These are phyloP conservation scores for Blastocystis sp. DNA, from an alignment of 352 stramenopile species.

Conservation along the genomic window DNA sequence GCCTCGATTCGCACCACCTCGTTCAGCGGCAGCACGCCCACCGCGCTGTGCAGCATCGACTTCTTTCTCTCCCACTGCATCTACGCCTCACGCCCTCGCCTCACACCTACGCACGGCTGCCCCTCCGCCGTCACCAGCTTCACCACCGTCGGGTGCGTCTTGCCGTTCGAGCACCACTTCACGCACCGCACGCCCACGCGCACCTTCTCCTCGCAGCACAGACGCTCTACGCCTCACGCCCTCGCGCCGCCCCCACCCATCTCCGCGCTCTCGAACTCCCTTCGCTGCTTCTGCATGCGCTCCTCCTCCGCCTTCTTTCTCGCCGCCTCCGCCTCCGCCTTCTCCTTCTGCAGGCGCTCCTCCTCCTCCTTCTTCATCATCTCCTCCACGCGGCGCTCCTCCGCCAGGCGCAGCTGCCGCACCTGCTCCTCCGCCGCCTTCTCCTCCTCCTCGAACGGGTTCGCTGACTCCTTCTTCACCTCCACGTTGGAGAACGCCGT, in stretches of 20 bases:
- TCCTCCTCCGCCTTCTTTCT: slow-evolving; percentile 3
- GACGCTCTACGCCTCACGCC: slow-evolving; percentile 13
- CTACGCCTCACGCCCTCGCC: background rate
- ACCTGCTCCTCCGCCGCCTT: background rate
- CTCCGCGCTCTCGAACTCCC: background rate
- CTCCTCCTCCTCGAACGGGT: slow-evolving; percentile 9
- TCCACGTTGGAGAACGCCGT: background rate
- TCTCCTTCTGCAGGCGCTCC: background rate
- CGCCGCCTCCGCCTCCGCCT: background rate
- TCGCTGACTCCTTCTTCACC: background rate
- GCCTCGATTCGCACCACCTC: slow-evolving; percentile 28
- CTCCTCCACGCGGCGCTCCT: background rate
- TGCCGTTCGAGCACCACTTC: slow-evolving; percentile 24
- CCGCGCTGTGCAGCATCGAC: background rate
- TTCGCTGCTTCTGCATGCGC: background rate
- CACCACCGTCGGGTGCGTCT: slow-evolving; percentile 18
- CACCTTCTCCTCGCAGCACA: background rate
- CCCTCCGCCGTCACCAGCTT: slow-evolving; percentile 22
- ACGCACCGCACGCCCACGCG: slow-evolving; percentile 34
- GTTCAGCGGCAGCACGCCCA: background rate
- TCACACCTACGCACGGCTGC: background rate
- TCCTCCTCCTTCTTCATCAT: slow-evolving; percentile 10
- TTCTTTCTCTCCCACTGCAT: slow-evolving; percentile 56
- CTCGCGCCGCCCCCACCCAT: background rate
- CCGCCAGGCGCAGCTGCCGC: background rate